phyloP scores from a whole-genome alignment of 139 green algal genomes.

The Coelastrella sp. region DNA sequence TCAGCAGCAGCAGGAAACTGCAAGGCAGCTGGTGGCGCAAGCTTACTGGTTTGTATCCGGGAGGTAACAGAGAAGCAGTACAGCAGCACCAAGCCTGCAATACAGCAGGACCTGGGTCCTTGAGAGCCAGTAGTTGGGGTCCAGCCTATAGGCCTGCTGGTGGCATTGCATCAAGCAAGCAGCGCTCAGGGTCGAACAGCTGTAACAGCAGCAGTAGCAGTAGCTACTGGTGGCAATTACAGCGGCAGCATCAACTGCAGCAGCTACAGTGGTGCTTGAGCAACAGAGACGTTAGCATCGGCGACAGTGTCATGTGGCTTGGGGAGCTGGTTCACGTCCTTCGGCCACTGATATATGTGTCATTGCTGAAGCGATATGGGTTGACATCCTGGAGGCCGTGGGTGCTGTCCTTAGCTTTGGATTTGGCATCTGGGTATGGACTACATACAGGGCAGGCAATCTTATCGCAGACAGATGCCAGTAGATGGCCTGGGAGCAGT shows the following conservation, averaged over 20 bases:
- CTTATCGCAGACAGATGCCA: slow-evolving; percentile 40
- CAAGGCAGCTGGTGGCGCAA: slow-evolving; percentile 17
- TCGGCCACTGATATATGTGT: slow-evolving; percentile 79
- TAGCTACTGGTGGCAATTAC: background rate
- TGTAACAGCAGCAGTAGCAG: slow-evolving; percentile 10
- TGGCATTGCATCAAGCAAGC: background rate
- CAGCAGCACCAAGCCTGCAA: background rate
- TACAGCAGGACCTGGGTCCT: slow-evolving; percentile 14
- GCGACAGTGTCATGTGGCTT: slow-evolving; percentile 61
- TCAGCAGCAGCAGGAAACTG: slow-evolving; percentile 46
- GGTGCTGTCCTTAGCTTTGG: slow-evolving; percentile 62
- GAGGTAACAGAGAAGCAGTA: background rate
- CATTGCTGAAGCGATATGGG: slow-evolving; percentile 67
- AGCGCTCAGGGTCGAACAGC: too few relatives aligned
- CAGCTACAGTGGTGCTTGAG: slow-evolving; percentile 16
- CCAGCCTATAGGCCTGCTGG: background rate
- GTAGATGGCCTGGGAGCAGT: slow-evolving; percentile 1
- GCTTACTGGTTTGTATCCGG: slow-evolving; percentile 2
- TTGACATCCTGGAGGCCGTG: slow-evolving; percentile 71
- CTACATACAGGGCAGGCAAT: slow-evolving; percentile 31
- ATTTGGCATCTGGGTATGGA: slow-evolving; percentile 55
- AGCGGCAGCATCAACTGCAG: slow-evolving; percentile 20
- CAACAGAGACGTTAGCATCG: slow-evolving; percentile 42
- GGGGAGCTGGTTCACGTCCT: slow-evolving; percentile 80
- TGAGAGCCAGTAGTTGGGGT: slow-evolving; percentile 11